Percentiles rank a stretch among this genome's conserved stretches.
phyloP scores from a whole-genome alignment of 1,284 basidiomycete genomes.

The Tilletia indica region DNA sequence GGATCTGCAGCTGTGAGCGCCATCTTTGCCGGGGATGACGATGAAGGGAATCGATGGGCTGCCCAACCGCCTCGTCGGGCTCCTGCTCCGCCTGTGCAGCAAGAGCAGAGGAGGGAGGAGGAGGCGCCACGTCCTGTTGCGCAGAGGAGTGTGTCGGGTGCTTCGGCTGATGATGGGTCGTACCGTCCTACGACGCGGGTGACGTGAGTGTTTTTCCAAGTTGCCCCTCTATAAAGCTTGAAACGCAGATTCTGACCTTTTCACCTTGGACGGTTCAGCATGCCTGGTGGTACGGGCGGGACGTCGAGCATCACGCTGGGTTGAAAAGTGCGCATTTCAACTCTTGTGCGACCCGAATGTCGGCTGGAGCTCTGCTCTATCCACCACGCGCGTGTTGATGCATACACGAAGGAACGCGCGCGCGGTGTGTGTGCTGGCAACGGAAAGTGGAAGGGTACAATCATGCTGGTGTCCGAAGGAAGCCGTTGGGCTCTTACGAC shows the following conservation, averaged over 20 bases:
- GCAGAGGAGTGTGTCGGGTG: neutral
- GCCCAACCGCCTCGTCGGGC: conserved; percentile 1
- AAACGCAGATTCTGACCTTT: neutral
- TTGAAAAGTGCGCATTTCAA: neutral
- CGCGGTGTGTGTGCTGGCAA: too few relatives aligned
- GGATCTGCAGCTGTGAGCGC: conserved; percentile 34
- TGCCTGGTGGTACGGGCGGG: conserved; percentile 10
- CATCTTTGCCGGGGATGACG: conserved; percentile 34
- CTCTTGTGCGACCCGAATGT: too few relatives aligned
- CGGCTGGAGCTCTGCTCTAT: too few relatives aligned
- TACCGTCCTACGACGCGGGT: neutral
- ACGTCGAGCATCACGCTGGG: neutral
- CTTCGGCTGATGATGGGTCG: neutral
- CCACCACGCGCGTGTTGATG: too few relatives aligned
- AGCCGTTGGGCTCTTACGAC: too few relatives aligned
- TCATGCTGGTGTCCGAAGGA: too few relatives aligned
- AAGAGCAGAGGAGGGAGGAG: neutral
- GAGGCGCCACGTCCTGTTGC: neutral
- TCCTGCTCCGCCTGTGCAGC: neutral
- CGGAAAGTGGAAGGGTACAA: too few relatives aligned
- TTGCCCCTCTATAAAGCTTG: neutral
- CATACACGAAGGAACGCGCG: too few relatives aligned
- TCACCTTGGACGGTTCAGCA: neutral
- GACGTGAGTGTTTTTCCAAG: neutral
- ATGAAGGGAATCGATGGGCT: conserved; percentile 25